phyloP scores from a whole-genome alignment of 345 rosid species.

The Salix viminalis region DNA sequence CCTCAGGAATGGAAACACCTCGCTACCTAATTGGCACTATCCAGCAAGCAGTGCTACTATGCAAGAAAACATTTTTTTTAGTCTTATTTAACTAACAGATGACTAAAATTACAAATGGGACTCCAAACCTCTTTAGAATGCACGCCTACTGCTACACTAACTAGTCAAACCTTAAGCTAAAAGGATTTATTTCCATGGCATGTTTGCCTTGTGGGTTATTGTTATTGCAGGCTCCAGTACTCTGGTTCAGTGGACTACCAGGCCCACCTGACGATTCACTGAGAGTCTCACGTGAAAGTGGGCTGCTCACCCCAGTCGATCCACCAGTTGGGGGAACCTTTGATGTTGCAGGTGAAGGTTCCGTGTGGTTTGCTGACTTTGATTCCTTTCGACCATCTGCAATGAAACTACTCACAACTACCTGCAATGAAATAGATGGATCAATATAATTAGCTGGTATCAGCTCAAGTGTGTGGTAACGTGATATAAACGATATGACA shows the following conservation, averaged over 20 bases:
- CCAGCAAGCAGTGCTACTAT: constrained; percentile 6
- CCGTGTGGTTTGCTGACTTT: constrained; percentile 35
- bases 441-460: background rate
- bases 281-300: constrained; percentile 49
- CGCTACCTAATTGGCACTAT: constrained; percentile 9
- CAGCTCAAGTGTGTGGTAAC: background rate
- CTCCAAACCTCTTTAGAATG: constrained; percentile 14
- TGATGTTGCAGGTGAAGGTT: constrained; percentile 22
- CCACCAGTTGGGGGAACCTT: constrained; percentile 11
- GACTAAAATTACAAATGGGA: constrained; percentile 12
- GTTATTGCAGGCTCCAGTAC: constrained; percentile 46
- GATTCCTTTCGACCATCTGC: constrained; percentile 46
- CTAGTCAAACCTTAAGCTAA: constrained; percentile 7
- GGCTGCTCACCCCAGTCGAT: constrained; percentile 37
- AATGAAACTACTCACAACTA: constrained; percentile 63
- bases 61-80: constrained; percentile 8
- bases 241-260: constrained; percentile 59
- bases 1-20: background rate
- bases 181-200: constrained; percentile 50
- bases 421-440: constrained; percentile 33
- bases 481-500: background rate
- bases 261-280: constrained; percentile 61
- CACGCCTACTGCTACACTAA: constrained; percentile 20
- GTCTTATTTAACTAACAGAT: constrained; percentile 16
- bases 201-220: constrained; percentile 33